Percentiles rank a stretch among this genome's conserved stretches.
Conservation (phyloP, 768 basidiomycete genomes). For the Kwoniella mangroviensis region DNA sequence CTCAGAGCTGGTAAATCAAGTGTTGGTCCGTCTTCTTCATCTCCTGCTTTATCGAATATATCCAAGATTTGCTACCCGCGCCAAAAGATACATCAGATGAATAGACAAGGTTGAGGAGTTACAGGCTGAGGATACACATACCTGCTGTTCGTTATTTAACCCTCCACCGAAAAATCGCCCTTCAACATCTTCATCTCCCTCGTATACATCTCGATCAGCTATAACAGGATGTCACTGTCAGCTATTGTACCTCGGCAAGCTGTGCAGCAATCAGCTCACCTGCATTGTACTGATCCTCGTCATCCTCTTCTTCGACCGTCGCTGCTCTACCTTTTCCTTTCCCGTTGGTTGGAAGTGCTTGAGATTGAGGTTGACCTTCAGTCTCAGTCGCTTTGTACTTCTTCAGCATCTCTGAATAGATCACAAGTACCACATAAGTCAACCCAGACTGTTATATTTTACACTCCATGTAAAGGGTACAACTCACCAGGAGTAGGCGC, state of each 20-base stretch:
- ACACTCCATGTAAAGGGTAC: no score
- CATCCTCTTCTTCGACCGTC: slow-evolving; percentile 64
- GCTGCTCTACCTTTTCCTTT: slow-evolving; percentile 35
- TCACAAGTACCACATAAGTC: background rate
- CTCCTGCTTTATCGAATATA: slow-evolving; percentile 82
- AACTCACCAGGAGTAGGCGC: slow-evolving; percentile 43
- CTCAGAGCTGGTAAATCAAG: slow-evolving; percentile 67
- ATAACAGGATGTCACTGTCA: slow-evolving; percentile 78
- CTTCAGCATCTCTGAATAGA: slow-evolving; percentile 44
- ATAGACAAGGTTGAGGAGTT: background rate
- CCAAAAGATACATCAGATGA: background rate
- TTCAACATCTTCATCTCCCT: slow-evolving; percentile 68
- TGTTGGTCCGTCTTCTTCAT: slow-evolving; percentile 61
- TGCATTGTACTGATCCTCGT: slow-evolving; percentile 63
- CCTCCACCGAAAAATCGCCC: slow-evolving; percentile 94
- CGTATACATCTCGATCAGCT: slow-evolving; percentile 67
- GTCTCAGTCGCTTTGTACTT: slow-evolving; percentile 30
- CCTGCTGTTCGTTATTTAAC: slow-evolving; percentile 87
- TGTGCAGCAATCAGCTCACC: slow-evolving; percentile 23
- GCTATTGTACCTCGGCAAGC: slow-evolving; percentile 51
- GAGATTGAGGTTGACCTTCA: slow-evolving; percentile 14
- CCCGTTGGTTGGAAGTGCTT: slow-evolving; percentile 27
- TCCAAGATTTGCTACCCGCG: slow-evolving; percentile 70
- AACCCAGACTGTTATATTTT: background rate
- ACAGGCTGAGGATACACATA: slow-evolving; percentile 5